phyloP scores from a whole-genome alignment of 1,284 basidiomycete species.

The Ceratobasidium sp. region DNA sequence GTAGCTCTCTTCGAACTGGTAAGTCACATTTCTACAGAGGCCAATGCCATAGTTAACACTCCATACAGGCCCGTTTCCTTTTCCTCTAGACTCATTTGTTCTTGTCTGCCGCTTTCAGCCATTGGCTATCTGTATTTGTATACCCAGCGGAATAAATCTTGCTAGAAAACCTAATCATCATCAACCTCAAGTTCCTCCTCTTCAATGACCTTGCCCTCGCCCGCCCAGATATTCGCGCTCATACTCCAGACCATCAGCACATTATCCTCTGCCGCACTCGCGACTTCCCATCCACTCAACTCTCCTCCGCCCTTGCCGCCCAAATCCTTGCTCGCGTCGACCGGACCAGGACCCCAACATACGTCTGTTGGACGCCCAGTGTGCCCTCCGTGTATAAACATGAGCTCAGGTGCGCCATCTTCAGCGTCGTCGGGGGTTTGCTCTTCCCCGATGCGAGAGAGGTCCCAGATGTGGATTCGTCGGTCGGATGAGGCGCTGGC shows the following conservation, averaged over 20 bases:
- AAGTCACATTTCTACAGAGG: constrained; percentile 47
- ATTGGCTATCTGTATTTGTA: constrained; percentile 16
- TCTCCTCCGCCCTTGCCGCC: constrained; percentile 32
- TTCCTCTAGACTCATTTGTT: constrained; percentile 34
- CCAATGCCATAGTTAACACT: constrained; percentile 37
- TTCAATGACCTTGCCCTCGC: constrained; percentile 77
- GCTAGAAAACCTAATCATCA: constrained; percentile 15
- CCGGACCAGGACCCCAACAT: constrained; percentile 79
- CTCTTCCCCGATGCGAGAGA: constrained; percentile 90
- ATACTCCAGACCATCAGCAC: constrained; percentile 89
- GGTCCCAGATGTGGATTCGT: constrained; percentile 94
- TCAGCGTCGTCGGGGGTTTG: constrained; percentile 98
- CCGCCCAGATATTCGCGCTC: constrained; percentile 85
- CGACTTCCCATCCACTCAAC: constrained; percentile 67
- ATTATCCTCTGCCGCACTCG: constrained; percentile 84
- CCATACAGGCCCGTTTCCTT: constrained; percentile 6
- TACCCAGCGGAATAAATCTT: constrained; percentile 17
- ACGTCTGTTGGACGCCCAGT: constrained; percentile 82
- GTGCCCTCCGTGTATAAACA: constrained; percentile 92
- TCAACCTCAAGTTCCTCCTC: constrained; percentile 66
- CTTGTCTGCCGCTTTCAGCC: constrained; percentile 11
- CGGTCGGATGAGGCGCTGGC: constrained; percentile 93
- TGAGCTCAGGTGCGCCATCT: constrained; percentile 92
- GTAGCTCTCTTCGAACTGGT: constrained; percentile 75
- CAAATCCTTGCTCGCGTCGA: constrained; percentile 51